These are phyloP conservation scores for Talaromyces proteolyticus DNA, from an alignment of 495 filamentous ascomycete genomes.

Conservation along the genomic window DNA sequence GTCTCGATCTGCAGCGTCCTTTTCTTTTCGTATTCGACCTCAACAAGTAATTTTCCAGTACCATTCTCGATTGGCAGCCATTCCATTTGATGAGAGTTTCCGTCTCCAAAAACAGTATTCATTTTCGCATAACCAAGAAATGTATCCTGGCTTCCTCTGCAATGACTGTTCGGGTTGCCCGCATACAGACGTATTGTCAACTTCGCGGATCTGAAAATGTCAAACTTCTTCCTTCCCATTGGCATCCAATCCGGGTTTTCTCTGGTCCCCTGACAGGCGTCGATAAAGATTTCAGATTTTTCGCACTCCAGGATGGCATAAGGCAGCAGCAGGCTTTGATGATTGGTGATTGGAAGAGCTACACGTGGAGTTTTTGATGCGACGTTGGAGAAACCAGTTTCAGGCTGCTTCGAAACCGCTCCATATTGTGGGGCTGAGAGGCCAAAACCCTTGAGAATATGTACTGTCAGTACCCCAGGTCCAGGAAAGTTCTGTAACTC, in stretches of 20 bases:
- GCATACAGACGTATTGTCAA: slow-evolving; percentile 2
- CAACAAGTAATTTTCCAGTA: slow-evolving; percentile 1
- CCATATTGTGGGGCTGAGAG: too few species aligned
- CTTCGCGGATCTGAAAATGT: not conserved
- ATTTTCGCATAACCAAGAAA: not conserved
- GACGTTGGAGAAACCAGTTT: not conserved
- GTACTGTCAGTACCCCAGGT: not conserved
- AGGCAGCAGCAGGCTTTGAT: slow-evolving; percentile 1
- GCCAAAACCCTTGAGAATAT: not conserved
- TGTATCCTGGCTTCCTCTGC: not conserved
- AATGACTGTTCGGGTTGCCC: not conserved
- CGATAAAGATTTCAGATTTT: not conserved
- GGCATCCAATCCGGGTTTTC: not conserved
- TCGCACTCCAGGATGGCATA: not conserved
- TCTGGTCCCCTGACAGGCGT: not conserved
- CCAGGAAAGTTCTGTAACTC: not conserved
- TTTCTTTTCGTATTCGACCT: not conserved
- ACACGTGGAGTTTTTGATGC: too few species aligned
- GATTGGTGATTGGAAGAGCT: too few species aligned
- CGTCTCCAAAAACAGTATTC: not conserved
- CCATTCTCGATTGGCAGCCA: not conserved
- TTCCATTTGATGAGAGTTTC: not conserved
- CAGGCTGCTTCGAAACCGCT: not conserved
- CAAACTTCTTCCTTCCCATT: not conserved
- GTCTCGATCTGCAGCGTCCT: not conserved